phyloP scores from a whole-genome alignment of 2,329 filamentous ascomycete genomes.

The Pseudogymnoascus sp. region DNA sequence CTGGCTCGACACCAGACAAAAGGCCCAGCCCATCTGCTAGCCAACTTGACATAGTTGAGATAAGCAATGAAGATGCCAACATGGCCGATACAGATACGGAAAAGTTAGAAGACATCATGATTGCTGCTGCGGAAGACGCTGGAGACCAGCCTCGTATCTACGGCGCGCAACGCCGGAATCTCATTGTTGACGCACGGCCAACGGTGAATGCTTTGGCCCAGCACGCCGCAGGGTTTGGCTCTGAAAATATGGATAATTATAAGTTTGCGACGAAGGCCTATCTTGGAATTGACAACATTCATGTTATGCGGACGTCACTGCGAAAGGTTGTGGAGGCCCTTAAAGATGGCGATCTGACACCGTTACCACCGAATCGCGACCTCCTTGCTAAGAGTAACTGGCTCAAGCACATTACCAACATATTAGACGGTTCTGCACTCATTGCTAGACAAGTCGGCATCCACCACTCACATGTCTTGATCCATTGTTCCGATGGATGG shows the following conservation, averaged over 20 bases:
- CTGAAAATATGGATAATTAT: constrained; percentile 97
- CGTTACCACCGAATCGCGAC: constrained; percentile 73
- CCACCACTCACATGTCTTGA: constrained; percentile 87
- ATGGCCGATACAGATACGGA: constrained; percentile 38
- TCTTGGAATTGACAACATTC: constrained; percentile 94
- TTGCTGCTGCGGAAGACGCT: constrained; percentile 41
- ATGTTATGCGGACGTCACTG: constrained; percentile 91
- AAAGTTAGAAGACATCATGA: constrained; percentile 59
- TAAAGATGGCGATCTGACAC: constrained; percentile 84
- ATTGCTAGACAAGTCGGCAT: constrained; percentile 85
- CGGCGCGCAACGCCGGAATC: constrained; percentile 83
- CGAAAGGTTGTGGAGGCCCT: constrained; percentile 80
- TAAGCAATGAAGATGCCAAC: constrained; percentile 3
- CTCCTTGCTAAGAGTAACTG: constrained; percentile 76
- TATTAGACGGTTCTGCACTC: constrained; percentile 75
- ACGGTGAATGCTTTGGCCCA: constrained; percentile 92
- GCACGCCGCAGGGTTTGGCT: constrained; percentile 85
- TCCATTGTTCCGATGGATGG: constrained; percentile 98
- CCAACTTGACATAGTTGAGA: constrained; percentile 38
- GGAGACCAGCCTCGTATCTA: constrained; percentile 64
- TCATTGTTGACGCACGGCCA: constrained; percentile 92
- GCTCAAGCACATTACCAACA: constrained; percentile 78
- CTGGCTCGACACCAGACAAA: constrained; percentile 20
- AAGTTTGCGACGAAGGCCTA: constrained; percentile 85
- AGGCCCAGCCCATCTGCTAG: constrained; percentile 39